Conservation (phyloP, 1,284 basidiomycete species). For the Austropuccinia psidii region DNA sequence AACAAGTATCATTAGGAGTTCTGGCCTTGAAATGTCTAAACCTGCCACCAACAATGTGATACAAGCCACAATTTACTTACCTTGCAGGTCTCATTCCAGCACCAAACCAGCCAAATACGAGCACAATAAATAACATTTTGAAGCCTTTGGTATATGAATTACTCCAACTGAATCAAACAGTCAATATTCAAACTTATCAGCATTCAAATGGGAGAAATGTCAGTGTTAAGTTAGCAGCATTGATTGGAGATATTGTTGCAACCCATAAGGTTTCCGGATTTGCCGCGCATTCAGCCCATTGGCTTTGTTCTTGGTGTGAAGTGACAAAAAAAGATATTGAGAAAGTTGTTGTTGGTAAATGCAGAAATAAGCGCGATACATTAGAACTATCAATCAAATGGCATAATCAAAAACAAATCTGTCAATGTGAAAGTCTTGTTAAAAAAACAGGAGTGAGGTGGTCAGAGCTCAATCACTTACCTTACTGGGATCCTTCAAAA, state of each 20-base stretch:
- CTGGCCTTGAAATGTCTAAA: neutral
- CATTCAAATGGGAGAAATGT: neutral
- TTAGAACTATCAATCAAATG: neutral
- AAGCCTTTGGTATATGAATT: neutral
- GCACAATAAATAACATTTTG: neutral
- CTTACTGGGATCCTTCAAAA: conserved; percentile 25
- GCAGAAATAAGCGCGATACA: neutral
- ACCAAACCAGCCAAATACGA: neutral
- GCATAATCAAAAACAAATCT: neutral
- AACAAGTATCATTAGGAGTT: neutral
- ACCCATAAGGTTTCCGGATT: conserved; percentile 8
- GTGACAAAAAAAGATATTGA: neutral
- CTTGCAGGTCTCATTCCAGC: conserved; percentile 2
- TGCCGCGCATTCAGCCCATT: neutral
- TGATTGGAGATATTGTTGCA: conserved; percentile 11
- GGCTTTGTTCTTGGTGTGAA: conserved; percentile 4
- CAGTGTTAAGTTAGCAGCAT: neutral
- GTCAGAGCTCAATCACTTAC: conserved; percentile 17
- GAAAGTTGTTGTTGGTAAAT: neutral
- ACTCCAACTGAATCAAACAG: neutral
- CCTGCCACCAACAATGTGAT: neutral
- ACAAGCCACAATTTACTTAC: neutral
- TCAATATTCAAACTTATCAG: neutral
- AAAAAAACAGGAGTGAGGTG: neutral
- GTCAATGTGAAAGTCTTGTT: neutral